phyloP scores from a whole-genome alignment of 768 basidiomycete species.

The Tricholoma saponaceum region DNA sequence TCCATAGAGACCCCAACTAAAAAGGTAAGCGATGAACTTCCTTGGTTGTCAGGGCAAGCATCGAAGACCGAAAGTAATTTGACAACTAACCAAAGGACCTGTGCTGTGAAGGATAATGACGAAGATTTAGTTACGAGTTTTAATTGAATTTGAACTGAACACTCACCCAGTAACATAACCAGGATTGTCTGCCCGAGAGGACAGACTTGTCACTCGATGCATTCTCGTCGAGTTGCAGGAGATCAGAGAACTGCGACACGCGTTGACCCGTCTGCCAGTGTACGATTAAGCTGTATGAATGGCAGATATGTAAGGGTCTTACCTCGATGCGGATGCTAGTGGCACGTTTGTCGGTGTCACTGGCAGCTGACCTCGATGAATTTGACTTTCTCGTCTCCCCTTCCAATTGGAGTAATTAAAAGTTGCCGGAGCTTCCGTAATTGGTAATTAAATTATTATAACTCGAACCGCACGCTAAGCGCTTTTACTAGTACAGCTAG shows the following conservation, averaged over 20 bases:
- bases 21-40: slow-evolving; percentile 13
- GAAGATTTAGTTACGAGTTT: neutral
- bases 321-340: neutral
- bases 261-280: too few relatives aligned
- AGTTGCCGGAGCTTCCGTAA: too few relatives aligned
- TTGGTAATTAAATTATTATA: too few relatives aligned
- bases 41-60: neutral
- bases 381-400: too few relatives aligned
- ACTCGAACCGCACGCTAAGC: too few relatives aligned
- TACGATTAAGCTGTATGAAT: neutral
- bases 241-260: neutral
- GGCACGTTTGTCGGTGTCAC: neutral
- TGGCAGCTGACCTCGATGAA: neutral
- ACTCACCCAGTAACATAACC: neutral
- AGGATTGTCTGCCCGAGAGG: neutral
- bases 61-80: neutral
- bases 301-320: neutral
- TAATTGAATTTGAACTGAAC: neutral
- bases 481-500: too few relatives aligned
- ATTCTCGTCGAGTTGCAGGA: neutral
- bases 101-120: neutral
- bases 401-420: too few relatives aligned
- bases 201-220: neutral
- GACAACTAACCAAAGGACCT: neutral
- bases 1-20: slow-evolving; percentile 16